Evolutionary conservation across 2,329 filamentous ascomycete genomes (phyloP), one percentile per base, ranked within the genome.

Genomic region (Colletotrichum sp.): DNA sequence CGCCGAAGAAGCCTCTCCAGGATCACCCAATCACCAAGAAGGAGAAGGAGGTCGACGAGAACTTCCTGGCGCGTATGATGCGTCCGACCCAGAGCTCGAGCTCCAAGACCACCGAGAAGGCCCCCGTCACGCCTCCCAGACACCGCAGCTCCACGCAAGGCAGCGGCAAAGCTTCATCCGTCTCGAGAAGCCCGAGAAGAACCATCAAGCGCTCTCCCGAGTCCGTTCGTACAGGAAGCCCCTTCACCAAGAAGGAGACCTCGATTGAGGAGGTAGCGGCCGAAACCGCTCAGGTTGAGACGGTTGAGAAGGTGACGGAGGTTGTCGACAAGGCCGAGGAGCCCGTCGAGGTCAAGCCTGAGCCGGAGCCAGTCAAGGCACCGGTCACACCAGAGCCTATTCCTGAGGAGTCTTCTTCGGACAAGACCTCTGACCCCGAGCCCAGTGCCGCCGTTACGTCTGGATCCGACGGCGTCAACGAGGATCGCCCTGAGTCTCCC

Each of bases 51-150:
- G 87, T 94, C 2, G 93, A 95, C 78, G 93, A 95, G 78, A 85
- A 92, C 16, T 96, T 96, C 84, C 85, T 96, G 30, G 94, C 93
- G n/a, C 91, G 94, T 68, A 95, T 96, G 94, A 96, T 93, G 92
- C 89, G 94, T 55, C 94, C 94, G 3, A 96, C 94, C 0, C 90
- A 93, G 60, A 88, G 91, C 61, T 95, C 93, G 7, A 89, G 93
- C 10, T 92, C 89, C 77, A 95, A 95, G 85, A 90, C 90, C 0
- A 86, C 90, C 4, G 93, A 95, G 7, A 95, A 94, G 84, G 82
- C 82, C 2, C 84, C 87, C 3, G 78, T 84, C 0, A 90, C 90
- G 1, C 89, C 90, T 3, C 89, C 90, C 0, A 85, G 86, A 72
- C 90, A 86, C 78, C 76, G 80, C 0, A 70, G 81, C 24, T 28